Percentiles rank a stretch among this genome's conserved stretches.
Conservation (phyloP, 495 filamentous ascomycete species). For the Penicillium verhagenii region DNA sequence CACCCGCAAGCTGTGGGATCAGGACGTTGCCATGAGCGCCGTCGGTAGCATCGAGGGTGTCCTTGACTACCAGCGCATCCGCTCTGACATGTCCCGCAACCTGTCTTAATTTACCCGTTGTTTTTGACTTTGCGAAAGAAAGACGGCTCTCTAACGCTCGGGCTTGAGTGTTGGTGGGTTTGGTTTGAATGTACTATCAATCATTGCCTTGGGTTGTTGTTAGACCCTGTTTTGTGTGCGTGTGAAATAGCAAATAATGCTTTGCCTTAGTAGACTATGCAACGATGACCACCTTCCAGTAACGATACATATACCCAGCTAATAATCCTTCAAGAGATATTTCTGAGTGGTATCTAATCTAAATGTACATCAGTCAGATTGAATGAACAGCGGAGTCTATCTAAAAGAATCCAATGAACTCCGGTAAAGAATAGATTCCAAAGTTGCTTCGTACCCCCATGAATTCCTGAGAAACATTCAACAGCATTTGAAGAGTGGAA, state of each 20-base stretch:
- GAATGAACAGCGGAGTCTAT: too few relatives aligned
- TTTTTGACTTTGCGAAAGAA: slow-evolving; percentile 24
- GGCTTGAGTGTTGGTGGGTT: slow-evolving; percentile 9
- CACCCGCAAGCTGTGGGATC: slow-evolving; percentile 88
- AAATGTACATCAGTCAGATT: too few relatives aligned
- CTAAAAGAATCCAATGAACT: too few relatives aligned
- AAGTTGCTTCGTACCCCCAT: too few relatives aligned
- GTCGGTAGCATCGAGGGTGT: slow-evolving; percentile 89
- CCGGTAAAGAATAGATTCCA: too few relatives aligned
- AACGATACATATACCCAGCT: too few relatives aligned
- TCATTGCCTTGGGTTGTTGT: slow-evolving; percentile 34
- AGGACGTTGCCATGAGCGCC: slow-evolving; percentile 89
- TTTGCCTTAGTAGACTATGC: slow-evolving; percentile 39
- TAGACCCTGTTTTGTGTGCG: slow-evolving; percentile 35
- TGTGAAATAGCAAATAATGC: slow-evolving; percentile 40
- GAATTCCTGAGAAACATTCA: too few relatives aligned
- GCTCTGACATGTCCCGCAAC: slow-evolving; percentile 89
- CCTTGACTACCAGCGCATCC: slow-evolving; percentile 85
- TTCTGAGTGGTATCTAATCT: too few relatives aligned
- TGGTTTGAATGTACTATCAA: slow-evolving; percentile 39
- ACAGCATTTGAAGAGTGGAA: too few relatives aligned
- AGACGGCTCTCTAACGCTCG: slow-evolving; percentile 16
- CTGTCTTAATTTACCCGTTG: slow-evolving; percentile 35
- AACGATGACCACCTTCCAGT: too few relatives aligned
- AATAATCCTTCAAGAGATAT: too few relatives aligned